phyloP scores from a whole-genome alignment of 805 yeast genomes.

The Hanseniaspora pseudoguilliermondii region DNA sequence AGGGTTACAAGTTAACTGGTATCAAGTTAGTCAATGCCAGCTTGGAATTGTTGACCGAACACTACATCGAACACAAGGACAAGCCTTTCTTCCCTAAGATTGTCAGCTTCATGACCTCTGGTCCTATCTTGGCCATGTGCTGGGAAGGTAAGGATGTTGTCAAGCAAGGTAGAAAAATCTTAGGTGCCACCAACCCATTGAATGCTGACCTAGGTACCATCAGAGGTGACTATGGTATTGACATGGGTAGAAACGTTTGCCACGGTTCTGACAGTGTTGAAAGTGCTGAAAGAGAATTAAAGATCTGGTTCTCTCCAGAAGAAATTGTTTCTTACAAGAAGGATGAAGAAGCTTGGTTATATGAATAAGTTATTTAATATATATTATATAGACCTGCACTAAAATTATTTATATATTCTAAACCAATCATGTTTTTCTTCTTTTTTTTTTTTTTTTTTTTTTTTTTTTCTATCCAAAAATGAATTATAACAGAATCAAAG shows the following conservation, averaged over 20 bases:
- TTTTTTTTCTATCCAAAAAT: too few species aligned
- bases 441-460: too few species aligned
- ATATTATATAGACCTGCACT: background rate
- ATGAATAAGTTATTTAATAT: slow-evolving; percentile 48
- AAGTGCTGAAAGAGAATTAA: slow-evolving; percentile 90
- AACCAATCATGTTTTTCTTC: too few species aligned
- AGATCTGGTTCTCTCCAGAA: slow-evolving; percentile 94
- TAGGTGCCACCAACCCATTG: slow-evolving; percentile 99
- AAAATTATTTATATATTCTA: background rate
- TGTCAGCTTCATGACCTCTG: slow-evolving; percentile 91
- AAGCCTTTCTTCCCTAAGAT: slow-evolving; percentile 98
- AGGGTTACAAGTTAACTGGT: slow-evolving; percentile 96
- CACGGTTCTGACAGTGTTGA: slow-evolving; percentile 99
- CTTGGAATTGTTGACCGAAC: slow-evolving; percentile 77
- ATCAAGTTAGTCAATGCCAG: slow-evolving; percentile 82
- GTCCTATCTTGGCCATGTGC: slow-evolving; percentile 97
- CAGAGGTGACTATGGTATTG: slow-evolving; percentile 97
- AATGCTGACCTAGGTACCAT: slow-evolving; percentile 98
- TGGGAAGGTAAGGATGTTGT: slow-evolving; percentile 99
- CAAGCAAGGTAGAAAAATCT: slow-evolving; percentile 92
- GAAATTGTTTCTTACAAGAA: slow-evolving; percentile 89
- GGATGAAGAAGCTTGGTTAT: slow-evolving; percentile 75
- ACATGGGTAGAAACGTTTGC: slow-evolving; percentile 97
- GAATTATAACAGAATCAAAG: too few species aligned
- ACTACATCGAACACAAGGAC: slow-evolving; percentile 86